Evolutionary conservation across 1,284 basidiomycete species (phyloP).

Genomic region (Naganishia liquefaciens): DNA sequence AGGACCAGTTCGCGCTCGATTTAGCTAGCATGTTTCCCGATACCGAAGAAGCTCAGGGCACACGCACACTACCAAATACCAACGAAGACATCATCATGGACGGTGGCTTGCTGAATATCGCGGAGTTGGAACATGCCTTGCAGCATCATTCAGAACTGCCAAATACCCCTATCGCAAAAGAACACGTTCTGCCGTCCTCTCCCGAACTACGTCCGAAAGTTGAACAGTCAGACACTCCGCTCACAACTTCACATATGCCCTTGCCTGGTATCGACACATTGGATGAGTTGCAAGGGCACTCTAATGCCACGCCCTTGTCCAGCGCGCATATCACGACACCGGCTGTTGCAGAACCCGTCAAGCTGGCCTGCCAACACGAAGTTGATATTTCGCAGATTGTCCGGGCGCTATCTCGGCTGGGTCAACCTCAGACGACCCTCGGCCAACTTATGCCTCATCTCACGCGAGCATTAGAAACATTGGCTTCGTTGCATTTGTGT

Average conservation of each 20-base stretch:
- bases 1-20: slow-evolving; percentile 26
- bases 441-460: slow-evolving; percentile 28
- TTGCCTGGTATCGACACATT: background rate
- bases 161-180: background rate
- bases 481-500: slow-evolving; percentile 35
- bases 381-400: slow-evolving; percentile 23
- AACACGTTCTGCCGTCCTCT: background rate
- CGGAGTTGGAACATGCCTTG: slow-evolving; percentile 12
- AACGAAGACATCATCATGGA: slow-evolving; percentile 23
- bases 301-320: slow-evolving; percentile 1
- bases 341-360: background rate
- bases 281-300: background rate
- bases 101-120: slow-evolving; percentile 12
- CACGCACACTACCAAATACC: background rate
- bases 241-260: background rate
- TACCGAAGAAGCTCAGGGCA: background rate
- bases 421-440: slow-evolving; percentile 6
- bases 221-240: slow-evolving; percentile 11
- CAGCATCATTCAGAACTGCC: slow-evolving; percentile 3
- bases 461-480: slow-evolving; percentile 25
- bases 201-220: background rate
- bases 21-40: slow-evolving; percentile 22
- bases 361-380: slow-evolving; percentile 23
- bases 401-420: slow-evolving; percentile 9
- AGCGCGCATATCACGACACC: background rate